Evolutionary conservation across 176 grass and related monocot genomes (phyloP).

Genomic region (Eragrostis nindensis): DNA sequence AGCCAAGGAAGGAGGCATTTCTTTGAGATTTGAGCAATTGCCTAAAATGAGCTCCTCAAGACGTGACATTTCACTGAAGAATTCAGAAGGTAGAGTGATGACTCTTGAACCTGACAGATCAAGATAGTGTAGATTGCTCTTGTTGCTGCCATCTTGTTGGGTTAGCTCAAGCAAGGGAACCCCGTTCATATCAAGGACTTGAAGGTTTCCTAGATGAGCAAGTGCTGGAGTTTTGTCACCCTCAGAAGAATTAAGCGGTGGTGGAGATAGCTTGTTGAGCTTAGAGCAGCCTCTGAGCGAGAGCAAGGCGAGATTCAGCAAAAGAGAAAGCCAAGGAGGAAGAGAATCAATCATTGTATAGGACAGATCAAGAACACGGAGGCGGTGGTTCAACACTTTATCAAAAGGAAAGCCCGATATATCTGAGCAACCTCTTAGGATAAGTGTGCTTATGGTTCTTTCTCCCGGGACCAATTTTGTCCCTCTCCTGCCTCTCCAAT

Average conservation of each 20-base stretch:
- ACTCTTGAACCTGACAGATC: constrained; percentile 6
- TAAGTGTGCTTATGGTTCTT: neutral
- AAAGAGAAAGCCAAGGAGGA: neutral
- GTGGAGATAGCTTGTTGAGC: neutral
- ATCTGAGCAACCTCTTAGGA: constrained; percentile 2
- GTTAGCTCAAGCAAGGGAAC: too few species aligned
- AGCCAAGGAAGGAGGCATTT: neutral
- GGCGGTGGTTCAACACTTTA: neutral
- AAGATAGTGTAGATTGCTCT: neutral
- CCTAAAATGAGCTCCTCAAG: constrained; percentile 10
- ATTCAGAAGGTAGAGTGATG: neutral
- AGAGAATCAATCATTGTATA: neutral
- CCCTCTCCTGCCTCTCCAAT: neutral
- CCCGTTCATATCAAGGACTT: neutral
- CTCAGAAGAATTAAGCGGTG: neutral
- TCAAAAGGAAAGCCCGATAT: neutral
- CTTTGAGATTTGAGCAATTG: neutral
- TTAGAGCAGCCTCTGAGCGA: neutral
- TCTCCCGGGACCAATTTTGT: neutral
- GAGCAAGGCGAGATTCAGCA: neutral
- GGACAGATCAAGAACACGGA: neutral
- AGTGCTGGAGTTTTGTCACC: neutral
- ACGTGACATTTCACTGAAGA: constrained; percentile 1
- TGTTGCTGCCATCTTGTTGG: too few species aligned
- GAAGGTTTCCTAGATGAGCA: neutral